These are phyloP conservation scores for Alternaria brassicae DNA, from an alignment of 2,329 filamentous ascomycete genomes.

Conservation along the genomic window DNA sequence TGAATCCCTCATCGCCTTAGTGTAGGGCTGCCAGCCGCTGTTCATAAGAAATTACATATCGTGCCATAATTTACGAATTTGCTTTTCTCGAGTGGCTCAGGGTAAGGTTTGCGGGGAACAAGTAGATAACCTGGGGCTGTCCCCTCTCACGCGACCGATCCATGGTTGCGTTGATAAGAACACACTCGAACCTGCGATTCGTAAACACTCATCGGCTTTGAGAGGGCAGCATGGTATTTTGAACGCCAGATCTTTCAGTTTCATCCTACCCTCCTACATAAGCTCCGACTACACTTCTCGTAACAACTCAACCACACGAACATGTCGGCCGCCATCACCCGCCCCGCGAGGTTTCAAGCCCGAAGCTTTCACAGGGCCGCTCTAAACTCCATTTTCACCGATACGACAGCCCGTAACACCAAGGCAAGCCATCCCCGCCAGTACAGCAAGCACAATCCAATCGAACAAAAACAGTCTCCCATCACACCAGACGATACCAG, in stretches of 20 bases:
- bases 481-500: not conserved
- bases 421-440: not conserved
- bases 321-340: not conserved
- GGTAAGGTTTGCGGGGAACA: no score
- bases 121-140: no score
- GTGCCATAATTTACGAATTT: not conserved
- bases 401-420: not conserved
- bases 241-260: not conserved
- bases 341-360: not conserved
- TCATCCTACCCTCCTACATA: not conserved
- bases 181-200: not conserved
- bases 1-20: no score
- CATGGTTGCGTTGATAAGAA: not conserved
- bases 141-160: not conserved
- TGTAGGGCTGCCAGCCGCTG: no score
- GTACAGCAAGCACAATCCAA: not conserved
- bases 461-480: not conserved
- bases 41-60: no score
- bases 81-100: not conserved
- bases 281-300: not conserved
- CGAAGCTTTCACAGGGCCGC: not conserved
- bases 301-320: not conserved
- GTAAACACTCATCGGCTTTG: not conserved
- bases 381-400: not conserved
- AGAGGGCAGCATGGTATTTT: no score